Conservation (phyloP, 805 yeast genomes). For the Priceomyces castillae region DNA sequence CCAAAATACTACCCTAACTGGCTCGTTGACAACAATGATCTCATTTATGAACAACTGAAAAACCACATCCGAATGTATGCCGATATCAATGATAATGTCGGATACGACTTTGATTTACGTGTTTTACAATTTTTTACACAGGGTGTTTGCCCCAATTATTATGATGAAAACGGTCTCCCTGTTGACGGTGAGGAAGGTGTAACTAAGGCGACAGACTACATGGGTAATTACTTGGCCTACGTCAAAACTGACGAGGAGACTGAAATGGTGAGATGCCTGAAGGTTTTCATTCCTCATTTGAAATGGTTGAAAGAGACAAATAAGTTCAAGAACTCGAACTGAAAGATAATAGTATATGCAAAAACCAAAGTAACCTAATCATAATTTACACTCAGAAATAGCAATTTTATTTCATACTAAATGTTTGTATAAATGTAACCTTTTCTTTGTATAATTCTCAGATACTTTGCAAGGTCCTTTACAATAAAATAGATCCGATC, state of each 20-base stretch:
- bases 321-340: slow-evolving; percentile 7
- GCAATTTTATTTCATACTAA: no score
- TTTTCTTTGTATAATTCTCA: no score
- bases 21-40: slow-evolving; percentile 34
- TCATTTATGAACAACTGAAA: slow-evolving; percentile 28
- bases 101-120: slow-evolving; percentile 43
- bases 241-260: slow-evolving; percentile 21
- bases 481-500: no score
- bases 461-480: no score
- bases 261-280: slow-evolving; percentile 28
- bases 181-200: slow-evolving; percentile 21
- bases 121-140: slow-evolving; percentile 38
- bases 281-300: slow-evolving; percentile 41
- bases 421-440: neutral
- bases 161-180: slow-evolving; percentile 24
- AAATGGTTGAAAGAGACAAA: slow-evolving; percentile 41
- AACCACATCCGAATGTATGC: slow-evolving; percentile 42
- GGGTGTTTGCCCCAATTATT: slow-evolving; percentile 37
- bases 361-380: no score
- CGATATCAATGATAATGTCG: slow-evolving; percentile 31
- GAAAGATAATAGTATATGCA: neutral
- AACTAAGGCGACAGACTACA: slow-evolving; percentile 24
- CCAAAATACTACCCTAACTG: slow-evolving; percentile 45
- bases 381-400: no score
- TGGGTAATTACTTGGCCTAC: slow-evolving; percentile 32